phyloP scores from a whole-genome alignment of 345 rosid genomes.

The Eucalyptus curtisii region DNA sequence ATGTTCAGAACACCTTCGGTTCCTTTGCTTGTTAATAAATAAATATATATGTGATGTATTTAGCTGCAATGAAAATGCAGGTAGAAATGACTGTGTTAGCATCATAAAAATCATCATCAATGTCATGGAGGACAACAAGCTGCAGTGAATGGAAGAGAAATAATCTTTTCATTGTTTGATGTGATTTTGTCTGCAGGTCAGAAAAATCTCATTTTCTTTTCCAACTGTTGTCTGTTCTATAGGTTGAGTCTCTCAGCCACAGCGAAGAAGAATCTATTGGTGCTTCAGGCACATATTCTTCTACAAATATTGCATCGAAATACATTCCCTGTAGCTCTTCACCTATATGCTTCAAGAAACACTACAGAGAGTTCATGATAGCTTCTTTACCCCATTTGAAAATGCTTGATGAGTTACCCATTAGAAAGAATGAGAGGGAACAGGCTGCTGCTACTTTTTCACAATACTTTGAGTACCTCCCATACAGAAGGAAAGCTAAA shows the following conservation, averaged over 20 bases:
- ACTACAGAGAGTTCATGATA: conserved; percentile 81
- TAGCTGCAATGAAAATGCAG: not conserved
- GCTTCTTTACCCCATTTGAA: conserved; percentile 66
- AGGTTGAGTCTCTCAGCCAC: conserved; percentile 25
- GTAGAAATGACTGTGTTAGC: not conserved
- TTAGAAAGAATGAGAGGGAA: conserved; percentile 62
- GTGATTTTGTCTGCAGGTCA: not conserved
- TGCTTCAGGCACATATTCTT: conserved; percentile 12
- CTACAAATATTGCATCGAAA: conserved; percentile 32
- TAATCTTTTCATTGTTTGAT: not conserved
- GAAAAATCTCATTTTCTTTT: not conserved
- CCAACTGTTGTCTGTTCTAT: not conserved
- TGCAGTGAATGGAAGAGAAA: not conserved
- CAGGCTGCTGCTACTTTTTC: conserved; percentile 43
- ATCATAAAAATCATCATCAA: not conserved
- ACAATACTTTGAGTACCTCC: conserved; percentile 60
- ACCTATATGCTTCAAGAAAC: conserved; percentile 80
- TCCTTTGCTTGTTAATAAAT: not conserved
- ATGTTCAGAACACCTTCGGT: not conserved
- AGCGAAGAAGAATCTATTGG: conserved; percentile 25
- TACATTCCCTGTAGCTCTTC: conserved; percentile 57
- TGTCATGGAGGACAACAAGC: not conserved
- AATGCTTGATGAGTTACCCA: conserved; percentile 59
- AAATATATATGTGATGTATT: not conserved
- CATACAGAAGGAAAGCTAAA: conserved; percentile 57